Percentiles rank a stretch among this genome's conserved stretches.
Evolutionary conservation across 176 grass and related monocot species (phyloP).

Genomic region (Puya raimondii): DNA sequence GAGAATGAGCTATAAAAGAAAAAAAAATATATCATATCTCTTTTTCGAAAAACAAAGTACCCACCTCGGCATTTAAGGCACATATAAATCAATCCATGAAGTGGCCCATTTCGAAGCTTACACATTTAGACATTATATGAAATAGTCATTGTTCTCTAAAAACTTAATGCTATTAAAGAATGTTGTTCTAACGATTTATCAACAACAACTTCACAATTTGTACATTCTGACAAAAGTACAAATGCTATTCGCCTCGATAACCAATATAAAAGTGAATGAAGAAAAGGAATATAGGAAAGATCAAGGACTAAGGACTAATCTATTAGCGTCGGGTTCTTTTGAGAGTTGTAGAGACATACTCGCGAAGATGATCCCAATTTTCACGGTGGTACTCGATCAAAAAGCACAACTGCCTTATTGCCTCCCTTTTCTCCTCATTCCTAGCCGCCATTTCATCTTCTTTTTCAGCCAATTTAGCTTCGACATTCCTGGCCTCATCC

Average conservation of each 20-base stretch:
- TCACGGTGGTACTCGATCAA: conserved; percentile 71
- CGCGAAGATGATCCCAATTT: conserved; percentile 43
- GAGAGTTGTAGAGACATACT: conserved; percentile 16
- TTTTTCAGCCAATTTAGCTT: conserved; percentile 13
- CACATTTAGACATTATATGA: too few relatives aligned
- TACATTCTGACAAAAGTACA: not conserved
- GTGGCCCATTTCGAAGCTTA: too few relatives aligned
- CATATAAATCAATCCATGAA: too few relatives aligned
- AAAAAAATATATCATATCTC: too few relatives aligned
- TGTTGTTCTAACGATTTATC: not conserved
- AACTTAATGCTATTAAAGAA: not conserved
- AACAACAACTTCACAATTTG: not conserved
- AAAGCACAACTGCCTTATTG: conserved; percentile 73
- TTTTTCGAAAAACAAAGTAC: too few relatives aligned
- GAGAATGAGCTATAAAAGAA: too few relatives aligned
- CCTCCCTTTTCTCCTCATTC: conserved; percentile 78
- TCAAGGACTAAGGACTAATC: not conserved
- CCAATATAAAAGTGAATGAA: not conserved
- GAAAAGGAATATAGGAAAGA: not conserved
- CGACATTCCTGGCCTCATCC: not conserved
- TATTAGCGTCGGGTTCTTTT: not conserved
- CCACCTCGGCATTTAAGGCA: too few relatives aligned
- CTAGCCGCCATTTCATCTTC: conserved; percentile 48
- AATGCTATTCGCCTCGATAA: not conserved
- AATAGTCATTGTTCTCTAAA: not conserved